These are phyloP conservation scores for Achaetomiella virescens DNA, from an alignment of 495 filamentous ascomycete species.

Conservation along the genomic window DNA sequence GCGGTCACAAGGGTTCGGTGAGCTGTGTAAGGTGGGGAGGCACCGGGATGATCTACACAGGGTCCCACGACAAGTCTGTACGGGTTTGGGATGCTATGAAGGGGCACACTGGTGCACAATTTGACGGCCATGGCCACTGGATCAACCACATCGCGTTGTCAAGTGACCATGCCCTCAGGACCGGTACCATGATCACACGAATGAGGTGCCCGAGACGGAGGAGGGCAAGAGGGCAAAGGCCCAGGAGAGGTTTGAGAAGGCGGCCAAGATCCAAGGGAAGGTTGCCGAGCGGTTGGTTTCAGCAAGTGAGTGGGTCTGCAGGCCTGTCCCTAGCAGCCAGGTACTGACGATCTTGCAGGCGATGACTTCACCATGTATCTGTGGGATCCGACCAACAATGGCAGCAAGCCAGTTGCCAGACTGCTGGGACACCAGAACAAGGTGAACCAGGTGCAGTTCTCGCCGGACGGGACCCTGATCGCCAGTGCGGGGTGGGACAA, in stretches of 20 bases:
- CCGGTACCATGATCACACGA: slow-evolving; percentile 80
- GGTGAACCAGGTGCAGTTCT: slow-evolving; percentile 93
- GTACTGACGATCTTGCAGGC: slow-evolving; percentile 35
- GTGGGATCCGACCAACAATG: slow-evolving; percentile 75
- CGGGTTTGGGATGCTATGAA: slow-evolving; percentile 82
- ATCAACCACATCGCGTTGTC: slow-evolving; percentile 95
- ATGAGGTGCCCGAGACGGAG: slow-evolving; percentile 54
- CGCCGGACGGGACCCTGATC: slow-evolving; percentile 77
- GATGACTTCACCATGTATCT: slow-evolving; percentile 97
- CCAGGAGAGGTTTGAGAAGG: slow-evolving; percentile 77
- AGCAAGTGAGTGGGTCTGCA: slow-evolving; percentile 40
- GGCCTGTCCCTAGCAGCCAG: neutral
- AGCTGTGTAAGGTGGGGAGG: slow-evolving; percentile 95
- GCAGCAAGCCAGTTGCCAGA: slow-evolving; percentile 77
- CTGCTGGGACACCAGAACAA: slow-evolving; percentile 92
- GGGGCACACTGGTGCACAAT: slow-evolving; percentile 71
- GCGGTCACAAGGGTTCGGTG: slow-evolving; percentile 81
- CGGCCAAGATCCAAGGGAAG: slow-evolving; percentile 70
- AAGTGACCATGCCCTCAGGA: slow-evolving; percentile 85
- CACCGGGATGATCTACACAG: slow-evolving; percentile 59
- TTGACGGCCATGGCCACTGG: slow-evolving; percentile 82
- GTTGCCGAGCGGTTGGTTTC: slow-evolving; percentile 82
- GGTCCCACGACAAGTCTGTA: slow-evolving; percentile 82
- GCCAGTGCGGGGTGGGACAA: slow-evolving; percentile 91
- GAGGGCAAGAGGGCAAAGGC: slow-evolving; percentile 71